These are phyloP conservation scores for Fraxinus latifolia DNA, from an alignment of 305 asterid species.

Conservation along the genomic window DNA sequence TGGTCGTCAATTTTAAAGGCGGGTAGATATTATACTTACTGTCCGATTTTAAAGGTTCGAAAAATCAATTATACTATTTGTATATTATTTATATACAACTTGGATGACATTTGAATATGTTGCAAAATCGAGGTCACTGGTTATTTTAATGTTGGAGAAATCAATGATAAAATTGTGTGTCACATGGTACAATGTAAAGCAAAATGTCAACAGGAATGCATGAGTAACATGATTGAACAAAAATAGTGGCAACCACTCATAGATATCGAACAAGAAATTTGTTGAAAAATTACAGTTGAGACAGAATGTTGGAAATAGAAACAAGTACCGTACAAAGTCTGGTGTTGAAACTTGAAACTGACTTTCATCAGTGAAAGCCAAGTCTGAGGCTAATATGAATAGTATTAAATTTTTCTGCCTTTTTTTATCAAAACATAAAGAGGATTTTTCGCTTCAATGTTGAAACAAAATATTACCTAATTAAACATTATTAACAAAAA, in stretches of 20 bases:
- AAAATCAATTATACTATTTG: no score
- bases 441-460: background rate
- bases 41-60: background rate
- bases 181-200: no score
- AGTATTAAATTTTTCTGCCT: background rate
- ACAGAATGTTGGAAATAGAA: slow-evolving; percentile 40
- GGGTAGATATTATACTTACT: background rate
- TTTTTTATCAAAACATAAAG: background rate
- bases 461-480: background rate
- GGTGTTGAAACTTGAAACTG: slow-evolving; percentile 44
- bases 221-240: background rate
- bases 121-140: no score
- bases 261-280: background rate
- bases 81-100: no score
- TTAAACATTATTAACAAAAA: background rate
- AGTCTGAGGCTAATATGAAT: slow-evolving; percentile 33
- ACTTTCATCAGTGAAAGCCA: slow-evolving; percentile 33
- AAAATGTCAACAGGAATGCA: no score
- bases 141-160: no score
- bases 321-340: slow-evolving; percentile 23
- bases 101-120: no score
- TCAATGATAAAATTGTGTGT: no score
- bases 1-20: background rate
- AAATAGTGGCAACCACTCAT: background rate
- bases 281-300: slow-evolving; percentile 13